Evolutionary conservation across 75 land plant species (phyloP).

Genomic region (Cupressus sempervirens): DNA sequence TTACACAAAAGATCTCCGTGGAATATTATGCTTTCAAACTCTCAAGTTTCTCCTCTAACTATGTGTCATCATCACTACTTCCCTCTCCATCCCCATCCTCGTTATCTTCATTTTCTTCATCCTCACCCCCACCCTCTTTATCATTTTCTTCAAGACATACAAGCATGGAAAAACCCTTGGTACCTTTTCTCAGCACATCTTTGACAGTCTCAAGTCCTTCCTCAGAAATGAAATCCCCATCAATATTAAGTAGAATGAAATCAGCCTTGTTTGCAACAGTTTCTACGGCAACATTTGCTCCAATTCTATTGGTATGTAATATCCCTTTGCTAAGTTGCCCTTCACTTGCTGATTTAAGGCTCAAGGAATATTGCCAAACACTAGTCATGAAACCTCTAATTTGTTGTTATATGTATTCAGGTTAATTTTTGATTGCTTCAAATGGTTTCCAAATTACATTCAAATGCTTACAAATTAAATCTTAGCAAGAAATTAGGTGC

Average conservation of each 20-base stretch:
- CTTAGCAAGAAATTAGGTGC: too few species aligned
- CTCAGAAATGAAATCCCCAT: conserved; percentile 80
- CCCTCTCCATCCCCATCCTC: conserved; percentile 22
- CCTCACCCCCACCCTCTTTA: background rate
- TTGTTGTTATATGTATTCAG: too few species aligned
- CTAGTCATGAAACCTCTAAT: too few species aligned
- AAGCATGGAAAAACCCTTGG: conserved; percentile 46
- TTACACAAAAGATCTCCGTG: background rate
- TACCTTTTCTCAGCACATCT: conserved; percentile 42
- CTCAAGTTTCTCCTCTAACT: conserved; percentile 16
- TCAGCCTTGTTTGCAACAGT: conserved; percentile 52
- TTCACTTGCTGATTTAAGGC: too few species aligned
- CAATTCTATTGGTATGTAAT: too few species aligned
- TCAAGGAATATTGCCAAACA: too few species aligned
- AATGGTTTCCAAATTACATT: too few species aligned
- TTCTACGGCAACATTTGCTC: conserved; percentile 75
- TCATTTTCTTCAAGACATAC: conserved; percentile 94
- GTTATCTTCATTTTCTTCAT: conserved; percentile 24
- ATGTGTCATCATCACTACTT: conserved; percentile 16
- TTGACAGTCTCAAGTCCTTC: conserved; percentile 80
- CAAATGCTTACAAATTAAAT: too few species aligned
- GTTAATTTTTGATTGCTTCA: too few species aligned
- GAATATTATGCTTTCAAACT: background rate
- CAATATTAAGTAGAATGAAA: conserved; percentile 62
- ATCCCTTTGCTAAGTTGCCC: too few species aligned